A percentile compares a stretch with the other conserved stretches of the same genome.
phyloP scores from a whole-genome alignment of 1,284 basidiomycete genomes.

The Malassezia brasiliensis region DNA sequence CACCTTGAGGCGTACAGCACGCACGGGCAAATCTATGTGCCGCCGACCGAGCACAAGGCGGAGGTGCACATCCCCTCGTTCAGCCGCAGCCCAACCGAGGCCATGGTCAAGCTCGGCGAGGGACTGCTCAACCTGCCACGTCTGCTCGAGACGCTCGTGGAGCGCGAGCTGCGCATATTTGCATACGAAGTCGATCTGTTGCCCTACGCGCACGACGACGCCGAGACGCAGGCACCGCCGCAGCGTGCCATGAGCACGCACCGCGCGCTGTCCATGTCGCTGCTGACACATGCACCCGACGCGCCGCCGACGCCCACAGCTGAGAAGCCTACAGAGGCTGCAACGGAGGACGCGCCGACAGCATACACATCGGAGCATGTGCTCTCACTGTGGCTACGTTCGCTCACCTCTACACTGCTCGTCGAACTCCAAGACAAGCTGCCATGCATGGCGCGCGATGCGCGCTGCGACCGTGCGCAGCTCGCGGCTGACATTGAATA shows the following conservation, averaged over 20 bases:
- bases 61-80: slow-evolving; percentile 65
- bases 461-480: slow-evolving; percentile 64
- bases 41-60: background rate
- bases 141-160: slow-evolving; percentile 84
- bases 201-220: slow-evolving; percentile 12
- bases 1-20: slow-evolving; percentile 10
- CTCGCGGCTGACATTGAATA: slow-evolving; percentile 78
- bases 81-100: slow-evolving; percentile 78
- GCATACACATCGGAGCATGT: slow-evolving; percentile 48
- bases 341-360: background rate
- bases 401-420: slow-evolving; percentile 64
- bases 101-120: slow-evolving; percentile 78
- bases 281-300: slow-evolving; percentile 1
- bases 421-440: slow-evolving; percentile 56
- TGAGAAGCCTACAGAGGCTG: background rate
- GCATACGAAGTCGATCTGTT: slow-evolving; percentile 3
- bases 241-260: background rate
- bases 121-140: slow-evolving; percentile 83
- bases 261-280: slow-evolving; percentile 6
- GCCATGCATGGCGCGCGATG: slow-evolving; percentile 55
- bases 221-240: background rate
- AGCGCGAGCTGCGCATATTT: slow-evolving; percentile 67
- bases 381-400: slow-evolving; percentile 77
- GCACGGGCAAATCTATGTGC: background rate
- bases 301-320: background rate